A percentile compares a stretch with the other conserved stretches of the same genome.
phyloP scores from a whole-genome alignment of 2,329 filamentous ascomycete species.

The Gliomastix tumulicola region DNA sequence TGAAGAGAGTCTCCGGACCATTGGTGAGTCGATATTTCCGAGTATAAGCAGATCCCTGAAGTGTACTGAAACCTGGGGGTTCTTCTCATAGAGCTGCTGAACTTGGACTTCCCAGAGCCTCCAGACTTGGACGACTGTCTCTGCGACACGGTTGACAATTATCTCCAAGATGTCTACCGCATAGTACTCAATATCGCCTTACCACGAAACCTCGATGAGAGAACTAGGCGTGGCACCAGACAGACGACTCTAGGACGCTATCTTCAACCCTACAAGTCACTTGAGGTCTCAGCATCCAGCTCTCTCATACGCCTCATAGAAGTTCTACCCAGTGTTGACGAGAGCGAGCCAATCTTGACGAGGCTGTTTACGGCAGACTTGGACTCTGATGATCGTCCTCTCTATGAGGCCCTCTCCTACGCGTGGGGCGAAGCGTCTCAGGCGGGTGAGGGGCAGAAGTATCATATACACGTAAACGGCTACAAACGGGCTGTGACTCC shows the following conservation, averaged over 20 bases:
- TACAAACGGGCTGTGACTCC: not conserved
- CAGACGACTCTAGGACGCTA: not conserved
- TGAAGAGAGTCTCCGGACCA: not conserved
- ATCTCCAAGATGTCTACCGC: not conserved
- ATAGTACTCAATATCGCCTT: not conserved
- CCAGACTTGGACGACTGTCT: not conserved
- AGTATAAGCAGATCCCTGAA: not conserved
- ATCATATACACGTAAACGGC: not conserved
- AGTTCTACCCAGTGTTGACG: not conserved
- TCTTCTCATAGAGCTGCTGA: not conserved
- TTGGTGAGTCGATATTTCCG: not conserved
- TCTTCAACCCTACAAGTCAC: not conserved
- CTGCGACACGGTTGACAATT: not conserved
- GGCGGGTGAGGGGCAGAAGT: not conserved
- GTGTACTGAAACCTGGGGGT: not conserved
- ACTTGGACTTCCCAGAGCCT: not conserved
- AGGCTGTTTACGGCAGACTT: not conserved
- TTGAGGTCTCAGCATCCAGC: not conserved
- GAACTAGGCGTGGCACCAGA: not conserved
- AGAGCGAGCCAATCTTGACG: not conserved
- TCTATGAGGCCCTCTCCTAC: conserved; percentile 1
- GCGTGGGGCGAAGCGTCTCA: not conserved
- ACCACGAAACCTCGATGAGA: not conserved
- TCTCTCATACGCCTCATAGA: not conserved
- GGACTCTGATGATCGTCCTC: not conserved